A percentile compares a stretch with the other conserved stretches of the same genome.
These are phyloP conservation scores for Garcia nutans DNA, from an alignment of 345 rosid genomes.

Conservation along the genomic window DNA sequence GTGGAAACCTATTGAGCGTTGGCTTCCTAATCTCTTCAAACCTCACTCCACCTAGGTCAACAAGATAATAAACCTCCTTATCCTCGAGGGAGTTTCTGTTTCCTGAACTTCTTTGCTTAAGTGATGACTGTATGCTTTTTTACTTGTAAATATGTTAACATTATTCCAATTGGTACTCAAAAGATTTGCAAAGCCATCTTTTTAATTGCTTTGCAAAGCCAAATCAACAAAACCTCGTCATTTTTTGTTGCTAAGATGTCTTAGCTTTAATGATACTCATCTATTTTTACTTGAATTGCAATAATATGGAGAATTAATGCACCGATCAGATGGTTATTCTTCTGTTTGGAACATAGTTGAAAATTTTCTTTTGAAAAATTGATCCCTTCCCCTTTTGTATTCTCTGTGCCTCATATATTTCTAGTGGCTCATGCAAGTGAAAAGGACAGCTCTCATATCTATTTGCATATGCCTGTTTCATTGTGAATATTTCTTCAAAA, in stretches of 20 bases:
- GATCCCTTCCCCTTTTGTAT: not conserved
- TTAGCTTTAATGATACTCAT: not conserved
- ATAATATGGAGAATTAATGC: not conserved
- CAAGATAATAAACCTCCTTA: not conserved
- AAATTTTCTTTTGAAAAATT: not conserved
- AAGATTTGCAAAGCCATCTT: not conserved
- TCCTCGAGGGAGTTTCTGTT: not conserved
- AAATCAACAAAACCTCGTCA: not conserved
- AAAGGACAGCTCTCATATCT: not conserved
- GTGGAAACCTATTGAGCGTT: no score
- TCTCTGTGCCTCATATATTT: not conserved
- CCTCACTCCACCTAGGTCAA: not conserved
- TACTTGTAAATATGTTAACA: not conserved
- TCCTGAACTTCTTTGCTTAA: not conserved
- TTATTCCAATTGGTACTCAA: not conserved
- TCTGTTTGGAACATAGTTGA: not conserved
- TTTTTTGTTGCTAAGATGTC: not conserved
- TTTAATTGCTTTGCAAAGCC: not conserved
- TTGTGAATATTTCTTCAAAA: constrained; percentile 3
- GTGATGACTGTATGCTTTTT: not conserved
- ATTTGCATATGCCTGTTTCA: not conserved
- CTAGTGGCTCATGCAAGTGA: not conserved
- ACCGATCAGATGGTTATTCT: not conserved
- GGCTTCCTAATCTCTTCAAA: not conserved
- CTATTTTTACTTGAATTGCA: not conserved